Percentiles rank a stretch among this genome's conserved stretches.
These are phyloP conservation scores for Rhodocollybia butyracea DNA, from an alignment of 768 basidiomycete species.

Conservation along the genomic window DNA sequence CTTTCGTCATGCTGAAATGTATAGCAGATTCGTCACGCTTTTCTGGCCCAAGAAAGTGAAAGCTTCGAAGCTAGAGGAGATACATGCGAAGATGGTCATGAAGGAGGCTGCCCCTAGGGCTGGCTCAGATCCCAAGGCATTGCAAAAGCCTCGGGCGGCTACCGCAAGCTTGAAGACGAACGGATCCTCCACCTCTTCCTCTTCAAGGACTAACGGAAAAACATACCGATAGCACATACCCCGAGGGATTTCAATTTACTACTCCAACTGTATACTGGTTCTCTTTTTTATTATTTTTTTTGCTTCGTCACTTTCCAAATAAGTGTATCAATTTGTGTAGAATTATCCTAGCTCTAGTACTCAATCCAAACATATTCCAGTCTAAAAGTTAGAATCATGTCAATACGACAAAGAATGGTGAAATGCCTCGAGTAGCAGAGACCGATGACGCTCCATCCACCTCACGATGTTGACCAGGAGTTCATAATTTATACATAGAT, in stretches of 20 bases:
- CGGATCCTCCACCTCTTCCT: constrained; percentile 38
- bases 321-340: constrained; percentile 6
- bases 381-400: neutral
- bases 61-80: constrained; percentile 89
- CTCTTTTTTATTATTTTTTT: constrained; percentile 20
- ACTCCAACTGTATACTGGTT: constrained; percentile 9
- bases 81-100: constrained; percentile 95
- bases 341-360: neutral
- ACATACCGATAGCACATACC: constrained; percentile 44
- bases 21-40: constrained; percentile 79
- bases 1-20: neutral
- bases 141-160: constrained; percentile 60
- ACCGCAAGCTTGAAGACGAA: constrained; percentile 46
- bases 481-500: too few species aligned
- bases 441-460: too few species aligned
- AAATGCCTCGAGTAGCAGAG: too few species aligned
- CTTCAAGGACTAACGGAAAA: constrained; percentile 59
- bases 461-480: too few species aligned
- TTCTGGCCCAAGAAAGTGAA: constrained; percentile 99
- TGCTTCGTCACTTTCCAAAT: constrained; percentile 19
- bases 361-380: neutral
- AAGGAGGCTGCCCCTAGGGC: constrained; percentile 71
- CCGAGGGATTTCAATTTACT: constrained; percentile 5
- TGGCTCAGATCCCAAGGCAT: constrained; percentile 43
- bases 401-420: too few species aligned